Conservation (phyloP, 129 eudicot genomes). For the Chrysanthemum lavandulifolium region DNA sequence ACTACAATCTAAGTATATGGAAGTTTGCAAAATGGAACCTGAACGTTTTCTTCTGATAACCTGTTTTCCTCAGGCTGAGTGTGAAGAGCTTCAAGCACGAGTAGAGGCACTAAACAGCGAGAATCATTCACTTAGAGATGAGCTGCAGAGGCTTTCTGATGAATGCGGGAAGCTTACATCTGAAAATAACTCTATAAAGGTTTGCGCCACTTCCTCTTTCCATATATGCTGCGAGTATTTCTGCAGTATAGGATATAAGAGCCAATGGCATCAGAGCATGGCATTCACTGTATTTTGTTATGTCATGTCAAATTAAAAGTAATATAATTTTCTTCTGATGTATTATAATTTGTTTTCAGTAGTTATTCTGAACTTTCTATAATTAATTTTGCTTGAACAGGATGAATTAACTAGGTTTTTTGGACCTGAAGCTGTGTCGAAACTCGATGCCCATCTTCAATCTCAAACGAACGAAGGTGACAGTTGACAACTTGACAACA, state of each 20-base stretch:
- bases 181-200: conserved; percentile 77
- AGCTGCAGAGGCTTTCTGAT: conserved; percentile 63
- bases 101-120: conserved; percentile 64
- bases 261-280: too few relatives aligned
- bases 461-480: conserved; percentile 48
- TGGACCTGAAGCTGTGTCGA: conserved; percentile 64
- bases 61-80: conserved; percentile 58
- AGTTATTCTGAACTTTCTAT: not conserved
- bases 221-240: too few relatives aligned
- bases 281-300: not conserved
- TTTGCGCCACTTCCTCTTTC: conserved; percentile 7
- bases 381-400: conserved; percentile 38
- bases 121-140: conserved; percentile 62
- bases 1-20: not conserved
- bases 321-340: not conserved
- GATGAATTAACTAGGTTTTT: conserved; percentile 61
- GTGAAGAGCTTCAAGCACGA: conserved; percentile 86
- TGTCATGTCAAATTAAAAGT: not conserved
- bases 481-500: conserved; percentile 49
- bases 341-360: too few relatives aligned
- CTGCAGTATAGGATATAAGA: too few relatives aligned
- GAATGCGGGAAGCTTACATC: conserved; percentile 82
- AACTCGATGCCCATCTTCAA: conserved; percentile 51
- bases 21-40: too few relatives aligned
- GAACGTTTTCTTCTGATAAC: not conserved